phyloP scores from a whole-genome alignment of 2,329 filamentous ascomycete species.

The Didymosphaeria variabile region DNA sequence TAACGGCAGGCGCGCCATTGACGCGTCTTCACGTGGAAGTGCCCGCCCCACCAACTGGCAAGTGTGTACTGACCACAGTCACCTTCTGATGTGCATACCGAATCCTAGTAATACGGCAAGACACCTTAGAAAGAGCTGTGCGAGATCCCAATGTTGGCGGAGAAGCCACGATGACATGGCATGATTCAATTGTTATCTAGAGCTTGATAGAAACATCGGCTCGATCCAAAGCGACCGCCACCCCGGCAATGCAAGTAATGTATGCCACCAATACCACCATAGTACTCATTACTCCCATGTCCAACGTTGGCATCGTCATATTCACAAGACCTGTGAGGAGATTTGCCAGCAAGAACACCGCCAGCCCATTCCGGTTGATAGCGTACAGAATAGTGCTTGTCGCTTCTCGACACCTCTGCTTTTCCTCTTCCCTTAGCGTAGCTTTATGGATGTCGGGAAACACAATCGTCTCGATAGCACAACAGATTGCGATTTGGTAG shows the following conservation, averaged over 20 bases:
- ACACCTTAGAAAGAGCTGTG: too few relatives aligned
- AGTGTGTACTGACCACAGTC: too few relatives aligned
- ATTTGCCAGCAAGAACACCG: slow-evolving; percentile 87
- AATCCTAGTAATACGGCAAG: too few relatives aligned
- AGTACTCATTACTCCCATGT: slow-evolving; percentile 69
- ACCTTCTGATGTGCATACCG: too few relatives aligned
- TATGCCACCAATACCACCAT: slow-evolving; percentile 82
- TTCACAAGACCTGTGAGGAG: slow-evolving; percentile 90
- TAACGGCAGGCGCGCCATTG: slow-evolving; percentile 6
- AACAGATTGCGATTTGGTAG: slow-evolving; percentile 81
- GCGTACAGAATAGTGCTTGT: slow-evolving; percentile 84
- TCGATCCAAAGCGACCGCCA: slow-evolving; percentile 73
- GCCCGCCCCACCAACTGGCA: background rate
- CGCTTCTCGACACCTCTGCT: slow-evolving; percentile 70
- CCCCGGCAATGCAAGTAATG: slow-evolving; percentile 69
- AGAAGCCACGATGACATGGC: too few relatives aligned
- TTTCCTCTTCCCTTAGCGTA: slow-evolving; percentile 63
- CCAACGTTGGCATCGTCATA: slow-evolving; percentile 82
- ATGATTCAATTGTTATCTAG: slow-evolving; percentile 44
- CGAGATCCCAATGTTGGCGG: too few relatives aligned
- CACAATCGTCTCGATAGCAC: slow-evolving; percentile 77
- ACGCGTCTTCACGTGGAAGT: slow-evolving; percentile 12
- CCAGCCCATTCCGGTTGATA: slow-evolving; percentile 88
- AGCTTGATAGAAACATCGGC: slow-evolving; percentile 76
- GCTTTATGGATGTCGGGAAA: slow-evolving; percentile 77